Conservation (phyloP, 78 protist genomes). For the Emiliania huxleyi region DNA sequence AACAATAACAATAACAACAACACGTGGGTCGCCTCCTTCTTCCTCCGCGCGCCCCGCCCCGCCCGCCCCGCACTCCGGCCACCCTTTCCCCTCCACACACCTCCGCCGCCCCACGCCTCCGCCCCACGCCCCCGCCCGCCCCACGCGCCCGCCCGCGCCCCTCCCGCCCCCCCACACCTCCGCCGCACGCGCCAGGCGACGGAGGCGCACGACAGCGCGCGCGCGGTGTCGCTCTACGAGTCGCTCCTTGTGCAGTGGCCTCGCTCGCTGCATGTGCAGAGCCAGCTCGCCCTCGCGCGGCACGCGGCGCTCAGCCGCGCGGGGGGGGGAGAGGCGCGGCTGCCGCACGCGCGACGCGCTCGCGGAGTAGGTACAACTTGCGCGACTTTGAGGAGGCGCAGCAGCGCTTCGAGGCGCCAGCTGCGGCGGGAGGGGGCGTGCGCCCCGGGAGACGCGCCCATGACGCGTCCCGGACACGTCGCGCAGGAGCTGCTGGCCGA, state of each 20-base stretch:
- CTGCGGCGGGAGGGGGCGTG: neutral
- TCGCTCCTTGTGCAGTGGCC: conserved; percentile 49
- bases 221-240: conserved; percentile 36
- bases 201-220: neutral
- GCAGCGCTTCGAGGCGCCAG: neutral
- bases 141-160: neutral
- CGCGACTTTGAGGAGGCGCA: conserved; percentile 65
- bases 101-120: conserved; percentile 52
- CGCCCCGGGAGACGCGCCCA: neutral
- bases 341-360: neutral
- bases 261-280: conserved; percentile 43
- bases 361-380: conserved; percentile 41
- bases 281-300: conserved; percentile 73
- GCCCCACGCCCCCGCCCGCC: neutral
- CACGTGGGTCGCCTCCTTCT: too few species aligned
- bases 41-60: too few species aligned
- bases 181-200: neutral
- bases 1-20: too few species aligned
- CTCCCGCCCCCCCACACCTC: conserved; percentile 52
- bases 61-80: too few species aligned
- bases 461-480: neutral
- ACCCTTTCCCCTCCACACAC: conserved; percentile 34
- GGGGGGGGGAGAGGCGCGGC: neutral
- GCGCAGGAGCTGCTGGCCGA: neutral
- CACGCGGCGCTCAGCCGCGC: conserved; percentile 18